These are phyloP conservation scores for Penicillium longicatenatum DNA, from an alignment of 495 filamentous ascomycete genomes.

Conservation along the genomic window DNA sequence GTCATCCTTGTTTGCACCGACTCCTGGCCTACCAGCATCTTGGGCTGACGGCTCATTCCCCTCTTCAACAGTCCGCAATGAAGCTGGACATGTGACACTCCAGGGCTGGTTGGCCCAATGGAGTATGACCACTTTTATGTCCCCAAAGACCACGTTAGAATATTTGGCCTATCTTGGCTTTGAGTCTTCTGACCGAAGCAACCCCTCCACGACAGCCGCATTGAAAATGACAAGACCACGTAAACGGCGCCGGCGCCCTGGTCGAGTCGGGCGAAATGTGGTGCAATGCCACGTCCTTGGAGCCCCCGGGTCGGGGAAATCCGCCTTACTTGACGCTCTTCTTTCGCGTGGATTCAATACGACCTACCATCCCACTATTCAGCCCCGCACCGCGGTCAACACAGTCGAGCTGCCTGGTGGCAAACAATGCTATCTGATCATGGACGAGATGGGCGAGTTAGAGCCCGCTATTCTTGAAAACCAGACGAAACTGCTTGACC, in stretches of 20 bases:
- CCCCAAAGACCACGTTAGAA: constrained; percentile 90
- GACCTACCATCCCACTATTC: constrained; percentile 93
- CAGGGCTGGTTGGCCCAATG: constrained; percentile 98
- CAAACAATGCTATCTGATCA: constrained; percentile 94
- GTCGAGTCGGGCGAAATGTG: constrained; percentile 91
- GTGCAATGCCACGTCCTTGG: constrained; percentile 94
- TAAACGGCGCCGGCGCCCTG: constrained; percentile 76
- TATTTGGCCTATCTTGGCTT: constrained; percentile 97
- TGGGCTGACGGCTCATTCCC: constrained; percentile 95
- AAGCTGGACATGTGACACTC: constrained; percentile 91
- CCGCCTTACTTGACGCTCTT: constrained; percentile 84
- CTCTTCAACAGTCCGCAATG: constrained; percentile 90
- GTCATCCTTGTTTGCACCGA: constrained; percentile 84
- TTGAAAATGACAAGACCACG: constrained; percentile 90
- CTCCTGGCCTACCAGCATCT: constrained; percentile 80
- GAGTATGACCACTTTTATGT: constrained; percentile 98
- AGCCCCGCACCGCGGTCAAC: constrained; percentile 89
- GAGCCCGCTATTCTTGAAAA: constrained; percentile 95
- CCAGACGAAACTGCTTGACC: constrained; percentile 82
- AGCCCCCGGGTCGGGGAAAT: constrained; percentile 80
- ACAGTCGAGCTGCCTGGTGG: constrained; percentile 94
- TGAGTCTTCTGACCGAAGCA: constrained; percentile 64
- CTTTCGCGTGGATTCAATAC: constrained; percentile 82
- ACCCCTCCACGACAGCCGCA: constrained; percentile 71
- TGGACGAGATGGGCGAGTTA: constrained; percentile 93